These are phyloP conservation scores for Metarhizium brunneum DNA, from an alignment of 2,329 filamentous ascomycete species.

Conservation along the genomic window DNA sequence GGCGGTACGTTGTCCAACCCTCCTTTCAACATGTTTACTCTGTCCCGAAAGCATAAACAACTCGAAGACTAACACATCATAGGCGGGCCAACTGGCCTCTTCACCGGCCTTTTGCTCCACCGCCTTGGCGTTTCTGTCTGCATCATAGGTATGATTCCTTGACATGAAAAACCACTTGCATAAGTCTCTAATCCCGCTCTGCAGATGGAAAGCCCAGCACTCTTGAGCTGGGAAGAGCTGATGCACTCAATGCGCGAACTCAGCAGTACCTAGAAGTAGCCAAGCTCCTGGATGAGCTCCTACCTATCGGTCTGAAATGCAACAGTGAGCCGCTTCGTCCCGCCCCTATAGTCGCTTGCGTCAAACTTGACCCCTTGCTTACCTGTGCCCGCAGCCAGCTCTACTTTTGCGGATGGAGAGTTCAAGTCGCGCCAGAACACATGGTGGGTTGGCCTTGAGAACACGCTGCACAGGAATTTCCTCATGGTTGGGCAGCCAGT, in stretches of 20 bases:
- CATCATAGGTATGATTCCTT: conserved; percentile 22
- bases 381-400: conserved; percentile 25
- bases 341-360: neutral
- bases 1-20: conserved; percentile 18
- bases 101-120: conserved; percentile 33
- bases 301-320: conserved; percentile 34
- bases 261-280: conserved; percentile 38
- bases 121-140: conserved; percentile 30
- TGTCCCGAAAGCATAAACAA: no score
- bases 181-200: neutral
- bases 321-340: conserved; percentile 28
- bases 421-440: conserved; percentile 37
- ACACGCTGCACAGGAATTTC: conserved; percentile 37
- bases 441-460: conserved; percentile 37
- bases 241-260: conserved; percentile 38
- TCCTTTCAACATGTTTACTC: no score
- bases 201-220: conserved; percentile 29
- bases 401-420: conserved; percentile 34
- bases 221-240: conserved; percentile 33
- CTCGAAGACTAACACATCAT: neutral
- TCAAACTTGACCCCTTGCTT: neutral
- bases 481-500: conserved; percentile 41
- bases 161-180: neutral
- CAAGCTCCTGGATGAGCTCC: conserved; percentile 30
- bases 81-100: conserved; percentile 37